A percentile compares a stretch with the other conserved stretches of the same genome.
Evolutionary conservation across 73 alveolate genomes (phyloP).

Genomic region (Uronychia setigera): DNA sequence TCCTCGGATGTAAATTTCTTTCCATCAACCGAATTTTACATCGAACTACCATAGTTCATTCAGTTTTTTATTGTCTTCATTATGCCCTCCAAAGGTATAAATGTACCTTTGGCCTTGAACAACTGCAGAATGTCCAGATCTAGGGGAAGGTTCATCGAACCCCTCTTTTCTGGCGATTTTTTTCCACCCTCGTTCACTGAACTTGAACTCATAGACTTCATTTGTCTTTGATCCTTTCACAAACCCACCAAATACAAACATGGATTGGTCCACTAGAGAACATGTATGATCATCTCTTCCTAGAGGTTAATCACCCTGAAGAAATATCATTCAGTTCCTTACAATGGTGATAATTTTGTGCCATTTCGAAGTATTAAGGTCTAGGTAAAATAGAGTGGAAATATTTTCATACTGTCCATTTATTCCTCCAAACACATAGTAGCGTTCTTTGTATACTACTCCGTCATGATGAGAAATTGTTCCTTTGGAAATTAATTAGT

Average conservation of each 20-base stretch:
- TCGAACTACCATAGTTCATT: conserved; percentile 66
- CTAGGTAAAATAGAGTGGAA: conserved; percentile 2
- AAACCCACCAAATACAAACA: conserved; percentile 65
- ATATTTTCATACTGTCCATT: neutral
- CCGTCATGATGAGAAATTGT: neutral
- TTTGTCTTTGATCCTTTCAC: conserved; percentile 37
- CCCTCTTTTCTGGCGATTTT: conserved; percentile 9
- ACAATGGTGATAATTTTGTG: neutral
- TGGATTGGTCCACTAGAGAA: conserved; percentile 10
- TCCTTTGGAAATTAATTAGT: neutral
- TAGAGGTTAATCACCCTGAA: conserved; percentile 7
- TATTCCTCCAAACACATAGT: conserved; percentile 20
- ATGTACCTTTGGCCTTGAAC: conserved; percentile 11
- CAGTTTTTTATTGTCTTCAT: conserved; percentile 57
- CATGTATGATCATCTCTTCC: conserved; percentile 59
- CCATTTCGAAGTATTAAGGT: conserved; percentile 20
- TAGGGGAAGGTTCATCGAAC: conserved; percentile 34
- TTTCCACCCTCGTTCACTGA: conserved; percentile 42
- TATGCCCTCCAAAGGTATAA: conserved; percentile 62
- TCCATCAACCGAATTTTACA: conserved; percentile 33
- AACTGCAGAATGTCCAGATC: conserved; percentile 58
- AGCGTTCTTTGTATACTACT: neutral
- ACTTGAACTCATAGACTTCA: conserved; percentile 26
- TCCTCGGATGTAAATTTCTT: conserved; percentile 7
- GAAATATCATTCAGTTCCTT: neutral